Base-by-base conservation (phyloP, 2,329 filamentous ascomycete species). In the Lomentospora prolificans region DNA sequence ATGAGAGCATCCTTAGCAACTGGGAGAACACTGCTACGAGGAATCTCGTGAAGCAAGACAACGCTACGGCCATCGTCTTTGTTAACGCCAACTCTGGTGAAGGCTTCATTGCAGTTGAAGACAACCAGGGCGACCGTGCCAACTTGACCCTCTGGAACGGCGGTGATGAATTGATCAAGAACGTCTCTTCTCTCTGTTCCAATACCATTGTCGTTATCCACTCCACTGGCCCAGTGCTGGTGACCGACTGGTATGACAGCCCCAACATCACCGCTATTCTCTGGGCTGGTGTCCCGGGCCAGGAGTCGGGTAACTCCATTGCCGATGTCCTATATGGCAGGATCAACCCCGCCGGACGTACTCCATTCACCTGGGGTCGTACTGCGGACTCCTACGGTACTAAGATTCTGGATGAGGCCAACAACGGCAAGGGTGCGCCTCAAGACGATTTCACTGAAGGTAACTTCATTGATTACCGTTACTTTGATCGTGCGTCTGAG, bases 181-280 rank as follows among this genome's bases (percentile, higher is more conserved):
- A 87, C 51, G 89, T 96, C 9, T 84, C 89, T 1, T 77, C 83
- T 6, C 67, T 83, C 59, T 91, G 86, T 76, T 84, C 86, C 73
- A 96, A 96, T 77, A 96, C 90, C 10, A 86, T 97, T 58, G 89
- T 97, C 14, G 82, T 96, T 57, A 86, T 97, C 58, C 92, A 97
- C 74, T 90, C 87, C 1, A 81, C 85, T 3, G 90, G 90, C 0
- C 83, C 91, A 1, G 87, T 95, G 3, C 72, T 95, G 1, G 71
- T 96, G 24, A 81, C 84, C 10, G 81, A 89, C 8, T 92, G 84
- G 78, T 84, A 87, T 63, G 72, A 87, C 54, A 84, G 83, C 69
- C 80, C 82, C 33, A 95, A 95, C 69, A 77, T 95, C 51, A 90
- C 88, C 1, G 90, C 89, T 39, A 90, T 95, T 55, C 67, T 95